Evolutionary conservation across 2,329 filamentous ascomycete species (phyloP), one percentile per base, ranked within the genome.

Genomic region (Bipolaris bicolor): DNA sequence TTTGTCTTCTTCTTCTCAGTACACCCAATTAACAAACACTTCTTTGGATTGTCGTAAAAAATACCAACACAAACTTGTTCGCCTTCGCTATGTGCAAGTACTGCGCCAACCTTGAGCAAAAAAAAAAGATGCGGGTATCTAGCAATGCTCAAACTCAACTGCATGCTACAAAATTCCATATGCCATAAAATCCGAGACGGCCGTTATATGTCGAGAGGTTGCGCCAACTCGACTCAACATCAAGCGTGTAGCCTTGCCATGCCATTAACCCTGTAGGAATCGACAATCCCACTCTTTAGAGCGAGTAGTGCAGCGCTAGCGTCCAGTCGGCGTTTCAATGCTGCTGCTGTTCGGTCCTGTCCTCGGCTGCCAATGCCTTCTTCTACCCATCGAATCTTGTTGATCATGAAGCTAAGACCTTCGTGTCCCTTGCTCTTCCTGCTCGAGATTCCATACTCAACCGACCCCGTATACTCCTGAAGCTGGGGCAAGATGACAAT

Each of bases 381-480:
- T 61, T 91, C 88, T 0, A 97, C 90, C 88, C 93, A 98, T 50
- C 92, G 87, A 10, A 97, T 85, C 50, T 87, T 86, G 60, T 88
- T 83, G 46, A 99, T 86, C 83, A 90, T 92, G 77, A 91, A 98
- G 73, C 92, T 97, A 75, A 97, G 85, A 2, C 93, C 93, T 66
- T 96, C 92, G 70, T 97, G 92, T 22, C 83, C 85, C 6, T 87
- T 89, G 82, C 92, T 97, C 58, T 89, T 86, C 26, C 92, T 87
- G 63, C 91, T 96, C 65, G 87, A 88, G 55, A 99, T 85, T 3
- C 94, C 94, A 69, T 90, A 92, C 41, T 91, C 85, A 0, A 89
- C 89, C 0, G 87, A 89, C 5, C 88, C 86, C 0, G 86, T 81
- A 72, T 98, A 99, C 59, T 86, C 87, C 61, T 91, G 84, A 3